phyloP scores from a whole-genome alignment of 1,139 yeast species.

The Pichia sp. region DNA sequence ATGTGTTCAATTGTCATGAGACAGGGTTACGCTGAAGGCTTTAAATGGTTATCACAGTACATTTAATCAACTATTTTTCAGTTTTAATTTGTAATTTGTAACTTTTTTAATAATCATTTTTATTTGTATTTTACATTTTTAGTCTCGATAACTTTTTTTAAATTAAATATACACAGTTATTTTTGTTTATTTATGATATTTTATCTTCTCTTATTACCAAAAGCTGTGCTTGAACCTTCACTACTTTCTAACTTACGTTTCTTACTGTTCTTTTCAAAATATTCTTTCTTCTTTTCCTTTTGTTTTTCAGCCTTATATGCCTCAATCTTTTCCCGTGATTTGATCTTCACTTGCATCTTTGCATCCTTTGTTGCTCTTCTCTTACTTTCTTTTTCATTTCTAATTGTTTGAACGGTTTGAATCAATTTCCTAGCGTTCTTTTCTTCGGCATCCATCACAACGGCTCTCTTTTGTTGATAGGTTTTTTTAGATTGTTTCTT shows the following conservation, averaged over 20 bases:
- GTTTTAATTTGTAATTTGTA: background rate
- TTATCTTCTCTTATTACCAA: constrained; percentile 29
- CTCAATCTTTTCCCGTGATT: constrained; percentile 67
- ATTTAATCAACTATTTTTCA: constrained; percentile 38
- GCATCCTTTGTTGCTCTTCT: constrained; percentile 68
- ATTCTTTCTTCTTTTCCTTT: constrained; percentile 80
- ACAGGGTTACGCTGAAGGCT: constrained; percentile 93
- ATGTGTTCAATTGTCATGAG: constrained; percentile 98
- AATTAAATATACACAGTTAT: background rate
- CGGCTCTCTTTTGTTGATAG: constrained; percentile 88
- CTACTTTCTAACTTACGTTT: constrained; percentile 50
- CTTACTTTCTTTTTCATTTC: constrained; percentile 81
- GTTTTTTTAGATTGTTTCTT: constrained; percentile 81
- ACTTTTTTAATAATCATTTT: background rate
- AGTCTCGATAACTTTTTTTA: background rate
- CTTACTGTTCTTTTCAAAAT: constrained; percentile 56
- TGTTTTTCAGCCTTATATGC: constrained; percentile 70
- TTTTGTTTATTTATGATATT: background rate
- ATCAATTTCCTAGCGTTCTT: constrained; percentile 87
- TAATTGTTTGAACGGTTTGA: constrained; percentile 78
- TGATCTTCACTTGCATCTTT: constrained; percentile 67
- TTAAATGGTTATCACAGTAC: constrained; percentile 93
- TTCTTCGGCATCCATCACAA: constrained; percentile 85
- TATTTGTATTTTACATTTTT: background rate
- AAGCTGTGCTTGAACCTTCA: constrained; percentile 32